Evolutionary conservation across 2,329 filamentous ascomycete species (phyloP), one percentile per base, ranked within the genome.

Genomic region (Mollisia scopiformis): DNA sequence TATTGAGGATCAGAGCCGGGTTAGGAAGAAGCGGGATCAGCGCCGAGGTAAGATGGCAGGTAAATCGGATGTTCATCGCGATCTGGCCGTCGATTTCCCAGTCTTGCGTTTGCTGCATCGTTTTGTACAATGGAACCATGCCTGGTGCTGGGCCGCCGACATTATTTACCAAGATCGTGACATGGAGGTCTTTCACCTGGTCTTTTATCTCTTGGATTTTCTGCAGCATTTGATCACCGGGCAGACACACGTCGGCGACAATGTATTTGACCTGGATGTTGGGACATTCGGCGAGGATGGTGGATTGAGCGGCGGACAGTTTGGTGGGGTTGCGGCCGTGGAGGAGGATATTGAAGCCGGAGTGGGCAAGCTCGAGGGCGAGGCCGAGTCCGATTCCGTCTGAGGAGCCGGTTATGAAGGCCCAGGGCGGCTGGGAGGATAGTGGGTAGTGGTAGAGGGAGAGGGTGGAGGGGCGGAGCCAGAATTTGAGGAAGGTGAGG

Each of bases 91-190:
- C 73, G 59, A 82, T 72, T 31, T 80, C 73, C 14, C 46, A 25
- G 10, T 41, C 30, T 31, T 27, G 43, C 2, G 19, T 56, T 31
- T 23, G 33, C 25, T 19, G 6, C 1, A 30, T 31, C 28, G 19
- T 28, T 14, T 19, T 43, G 25, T 39, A 57, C 16, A 47, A 25
- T 21, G 11, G 39, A n/a, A 19, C 28, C 58, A 23, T 21, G 14
- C 30, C 27, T 19, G 39, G 25, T 54, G 37, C 35, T 50, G 31
- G n/a, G 31, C 57, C 6, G 27, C 84, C 84, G 0, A 83, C 79
- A 69, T 86, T 87, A 73, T 87, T 87, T 66, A 87, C 71, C 25
- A 87, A 73, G 2, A 86, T 72, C 0, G 79, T 84, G 33, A 88
- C 72, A 62, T 79, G 46, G 1, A 57, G 14, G n/a, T 63, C 61